phyloP scores from a whole-genome alignment of 257 asterid genomes.

The Voacanga thouarsii region DNA sequence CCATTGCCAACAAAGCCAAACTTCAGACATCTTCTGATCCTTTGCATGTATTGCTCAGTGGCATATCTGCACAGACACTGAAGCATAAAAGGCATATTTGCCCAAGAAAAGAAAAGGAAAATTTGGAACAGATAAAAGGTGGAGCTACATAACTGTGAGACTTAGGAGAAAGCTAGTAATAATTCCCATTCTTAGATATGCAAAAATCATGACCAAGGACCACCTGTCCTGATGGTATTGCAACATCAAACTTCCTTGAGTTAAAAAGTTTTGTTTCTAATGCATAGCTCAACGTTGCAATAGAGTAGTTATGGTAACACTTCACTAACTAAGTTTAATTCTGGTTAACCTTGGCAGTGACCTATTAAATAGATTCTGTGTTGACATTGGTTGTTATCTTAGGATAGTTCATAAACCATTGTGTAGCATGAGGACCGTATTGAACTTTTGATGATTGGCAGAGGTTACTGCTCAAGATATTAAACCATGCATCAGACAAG shows the following conservation, averaged over 20 bases:
- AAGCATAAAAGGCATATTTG: neutral
- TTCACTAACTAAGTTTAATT: neutral
- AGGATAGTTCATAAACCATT: neutral
- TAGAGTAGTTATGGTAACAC: neutral
- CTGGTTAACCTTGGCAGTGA: neutral
- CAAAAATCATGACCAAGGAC: neutral
- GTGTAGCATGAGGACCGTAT: constrained; percentile 13
- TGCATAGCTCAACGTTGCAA: too few species aligned
- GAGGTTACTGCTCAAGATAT: constrained; percentile 66
- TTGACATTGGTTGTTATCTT: neutral
- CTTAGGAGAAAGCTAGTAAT: neutral
- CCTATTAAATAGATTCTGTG: neutral
- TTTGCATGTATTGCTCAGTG: neutral
- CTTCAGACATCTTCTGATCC: neutral
- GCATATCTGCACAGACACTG: neutral
- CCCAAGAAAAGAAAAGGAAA: neutral
- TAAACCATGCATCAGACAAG: constrained; percentile 32
- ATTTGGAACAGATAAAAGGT: neutral
- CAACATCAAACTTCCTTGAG: neutral
- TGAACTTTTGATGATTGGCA: constrained; percentile 27
- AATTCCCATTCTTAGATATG: neutral
- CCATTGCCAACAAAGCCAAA: neutral
- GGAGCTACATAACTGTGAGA: neutral
- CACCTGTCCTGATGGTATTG: neutral
- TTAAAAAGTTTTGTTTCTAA: neutral